Evolutionary conservation across 164 flowering plant genomes (phyloP), one percentile per base, ranked within the genome.

Genomic region (Annona cherimola): DNA sequence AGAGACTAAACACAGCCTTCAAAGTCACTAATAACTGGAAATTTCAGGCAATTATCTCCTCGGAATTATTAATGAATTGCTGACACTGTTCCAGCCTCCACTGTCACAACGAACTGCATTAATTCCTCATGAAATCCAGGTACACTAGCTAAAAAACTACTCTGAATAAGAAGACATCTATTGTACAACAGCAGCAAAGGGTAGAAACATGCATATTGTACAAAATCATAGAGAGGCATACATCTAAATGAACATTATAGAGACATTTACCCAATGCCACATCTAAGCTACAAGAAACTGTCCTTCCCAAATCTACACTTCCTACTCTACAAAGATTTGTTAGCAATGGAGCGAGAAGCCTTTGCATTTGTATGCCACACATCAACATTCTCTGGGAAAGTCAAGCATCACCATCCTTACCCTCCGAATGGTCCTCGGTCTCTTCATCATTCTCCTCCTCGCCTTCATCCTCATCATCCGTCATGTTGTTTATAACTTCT

Each of bases 401-500:
- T 16, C 14, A 50, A 16, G 9, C 57, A 50, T 50, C 57, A 50
- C 67, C 42, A 64, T 66, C 69, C 42, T 44, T 76, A 40, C 78
- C 76, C 40, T 66, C 75, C 16, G 65, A 9, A 62, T 62, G 40
- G 12, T 43, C 61, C 19, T 4, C 57, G 57, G 57, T 16, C 57
- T 16, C 57, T 0, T 50, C 11, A 1, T 19, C 66, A 7, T 73
- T 70, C 39, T 68, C 59, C 64, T 85, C 84, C 42, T 79, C 88
- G 20, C 68, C 85, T 4, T 85, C 94, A 1, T 85, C 89, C 63
- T 90, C 96, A 4, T 87, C 93, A 73, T 89, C 91, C 44, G 84
- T 73, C 96, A 90, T 90, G 78, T 74, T 84, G 68, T 82, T 87
- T 66, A 89, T 90, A 11, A 85, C 93, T 11, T 90, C 96, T 65